A percentile compares a stretch with the other conserved stretches of the same genome.
Conservation (phyloP, 2,329 filamentous ascomycete genomes). For the Acrocalymma vagum region DNA sequence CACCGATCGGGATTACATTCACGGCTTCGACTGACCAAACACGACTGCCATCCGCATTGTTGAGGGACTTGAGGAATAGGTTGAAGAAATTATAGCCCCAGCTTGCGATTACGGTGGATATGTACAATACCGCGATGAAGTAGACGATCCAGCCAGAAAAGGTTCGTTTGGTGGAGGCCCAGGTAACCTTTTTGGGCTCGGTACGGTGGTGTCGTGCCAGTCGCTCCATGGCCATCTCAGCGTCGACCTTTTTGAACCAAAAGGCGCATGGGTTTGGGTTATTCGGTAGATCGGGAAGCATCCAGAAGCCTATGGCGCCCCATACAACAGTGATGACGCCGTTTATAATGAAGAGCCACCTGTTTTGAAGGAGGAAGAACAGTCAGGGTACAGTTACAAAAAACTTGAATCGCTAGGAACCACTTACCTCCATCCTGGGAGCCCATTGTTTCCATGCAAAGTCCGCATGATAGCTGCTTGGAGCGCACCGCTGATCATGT, state of each 20-base stretch:
- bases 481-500: constrained; percentile 8
- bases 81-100: constrained; percentile 21
- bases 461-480: constrained; percentile 12
- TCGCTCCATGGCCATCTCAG: constrained; percentile 1
- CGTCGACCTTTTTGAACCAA: constrained; percentile 10
- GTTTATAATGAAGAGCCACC: constrained; percentile 13
- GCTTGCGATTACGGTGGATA: no score
- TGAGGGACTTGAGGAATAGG: constrained; percentile 16
- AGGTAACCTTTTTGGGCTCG: no score
- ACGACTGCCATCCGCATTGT: constrained; percentile 11
- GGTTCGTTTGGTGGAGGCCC: no score
- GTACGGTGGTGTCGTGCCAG: no score
- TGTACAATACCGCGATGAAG: no score
- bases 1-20: no score
- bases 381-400: no score
- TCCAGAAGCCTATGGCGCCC: constrained; percentile 11
- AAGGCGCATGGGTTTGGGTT: constrained; percentile 18
- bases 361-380: no score
- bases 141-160: no score
- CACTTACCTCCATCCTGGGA: constrained; percentile 10
- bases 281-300: constrained; percentile 15
- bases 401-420: no score
- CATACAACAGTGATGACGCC: constrained; percentile 17
- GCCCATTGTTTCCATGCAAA: constrained; percentile 7
- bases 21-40: no score